Evolutionary conservation across 2,329 filamentous ascomycete genomes (phyloP).

Genomic region (Pestalotiopsis sp.): DNA sequence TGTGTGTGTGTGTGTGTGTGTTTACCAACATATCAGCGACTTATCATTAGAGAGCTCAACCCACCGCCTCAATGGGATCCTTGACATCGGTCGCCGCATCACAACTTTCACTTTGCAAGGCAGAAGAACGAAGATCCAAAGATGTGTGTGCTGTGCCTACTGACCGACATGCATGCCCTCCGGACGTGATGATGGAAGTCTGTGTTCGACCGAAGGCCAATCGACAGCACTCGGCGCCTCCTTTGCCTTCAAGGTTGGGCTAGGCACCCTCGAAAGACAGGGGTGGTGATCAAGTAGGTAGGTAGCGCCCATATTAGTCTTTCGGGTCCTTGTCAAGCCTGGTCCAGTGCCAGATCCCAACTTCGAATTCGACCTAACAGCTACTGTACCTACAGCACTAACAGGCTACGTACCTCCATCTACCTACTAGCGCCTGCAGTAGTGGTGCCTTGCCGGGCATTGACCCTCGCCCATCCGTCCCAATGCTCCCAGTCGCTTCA

Average conservation of each 20-base stretch:
- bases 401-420: neutral
- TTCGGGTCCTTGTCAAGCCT: conserved; percentile 3
- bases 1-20: too few species aligned
- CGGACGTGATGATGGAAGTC: neutral
- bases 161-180: neutral
- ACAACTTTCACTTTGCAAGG: too few species aligned
- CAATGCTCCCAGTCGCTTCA: neutral
- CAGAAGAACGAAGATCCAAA: too few species aligned
- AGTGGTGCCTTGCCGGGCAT: neutral
- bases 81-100: too few species aligned
- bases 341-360: conserved; percentile 4
- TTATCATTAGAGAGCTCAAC: too few species aligned
- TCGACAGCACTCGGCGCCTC: neutral
- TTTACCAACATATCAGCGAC: too few species aligned
- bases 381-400: neutral
- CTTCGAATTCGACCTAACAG: neutral
- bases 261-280: neutral
- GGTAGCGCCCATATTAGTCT: neutral
- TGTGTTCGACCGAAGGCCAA: neutral
- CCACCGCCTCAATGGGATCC: too few species aligned
- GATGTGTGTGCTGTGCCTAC: neutral
- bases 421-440: neutral
- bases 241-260: conserved; percentile 12
- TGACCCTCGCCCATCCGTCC: neutral
- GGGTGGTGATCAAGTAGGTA: neutral